Base-by-base conservation (phyloP, 2,329 filamentous ascomycete species). In the Immersiporthe knoxdaviesiana region DNA sequence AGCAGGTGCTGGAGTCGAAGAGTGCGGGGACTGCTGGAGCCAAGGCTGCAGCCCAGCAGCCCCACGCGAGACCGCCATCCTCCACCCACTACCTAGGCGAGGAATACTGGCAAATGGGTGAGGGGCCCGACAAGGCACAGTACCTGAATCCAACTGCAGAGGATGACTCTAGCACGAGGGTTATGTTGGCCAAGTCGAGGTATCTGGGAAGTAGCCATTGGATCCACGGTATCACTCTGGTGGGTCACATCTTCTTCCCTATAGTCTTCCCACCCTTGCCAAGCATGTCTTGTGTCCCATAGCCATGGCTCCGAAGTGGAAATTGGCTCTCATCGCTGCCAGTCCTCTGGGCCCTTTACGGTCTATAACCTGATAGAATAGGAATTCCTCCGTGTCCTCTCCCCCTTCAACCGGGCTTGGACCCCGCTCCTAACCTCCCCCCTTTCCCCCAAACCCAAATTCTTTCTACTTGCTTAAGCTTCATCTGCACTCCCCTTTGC, bases 121-220 rank as follows among this genome's bases (percentile, higher is more conserved):
- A 32, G 11, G 39, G 27, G 4, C 1, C 35, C 35, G n/a, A 37
- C 2, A 56, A 16, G 39, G 60, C 37, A 16, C 50, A 30, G 18
- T 58, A 35, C 41, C 18, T 32, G 50, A 47, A 58, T 10, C 27
- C 65, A 8, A 52, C 47, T 4, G 74, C 77, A 2, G 58, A 65
- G n/a, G 50, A 35, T 47, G 14, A 3, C 30, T 59, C 50, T 1
- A 32, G 56, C 3, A 81, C 82, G 10, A 81, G 81, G n/a, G 76
- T 86, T 11, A 79, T 82, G 27, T 84, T 87, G 58, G 63, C 66
- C 71, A 90, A 90, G 73, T 84, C 83, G 0, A 81, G 87, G 0
- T 74, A 88, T 0, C 86, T 88, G 73, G 87, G 87, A 0, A 83
- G 83, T 73, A 87, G 84, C 39, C 85, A 88, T 73, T 88, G 85